These are phyloP conservation scores for Dictyostelium intermedium DNA, from an alignment of 78 protist species.

Conservation along the genomic window DNA sequence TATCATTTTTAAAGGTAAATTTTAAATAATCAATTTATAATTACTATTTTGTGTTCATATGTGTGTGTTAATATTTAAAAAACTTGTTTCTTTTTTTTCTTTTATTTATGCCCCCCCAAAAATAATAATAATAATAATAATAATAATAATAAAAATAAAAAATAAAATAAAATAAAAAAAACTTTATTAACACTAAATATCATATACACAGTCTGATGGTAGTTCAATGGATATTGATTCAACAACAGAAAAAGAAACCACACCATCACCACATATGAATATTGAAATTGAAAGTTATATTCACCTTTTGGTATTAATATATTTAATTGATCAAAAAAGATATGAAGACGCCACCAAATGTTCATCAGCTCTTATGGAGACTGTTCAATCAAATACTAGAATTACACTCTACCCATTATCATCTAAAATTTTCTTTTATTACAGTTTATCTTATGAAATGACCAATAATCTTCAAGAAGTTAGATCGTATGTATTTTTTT, in stretches of 20 bases:
- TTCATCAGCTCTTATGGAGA: slow-evolving; percentile 64
- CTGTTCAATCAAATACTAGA: slow-evolving; percentile 46
- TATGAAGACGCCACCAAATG: slow-evolving; percentile 27
- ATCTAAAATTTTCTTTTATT: slow-evolving; percentile 86
- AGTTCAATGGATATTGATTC: slow-evolving; percentile 23
- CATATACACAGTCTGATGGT: neutral
- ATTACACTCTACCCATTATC: slow-evolving; percentile 86
- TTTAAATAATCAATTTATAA: too few relatives aligned
- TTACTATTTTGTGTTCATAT: neutral
- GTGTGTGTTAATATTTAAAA: neutral
- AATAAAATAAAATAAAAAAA: neutral
- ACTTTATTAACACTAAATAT: neutral
- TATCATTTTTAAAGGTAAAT: slow-evolving; percentile 21
- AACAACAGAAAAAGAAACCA: neutral
- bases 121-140: neutral
- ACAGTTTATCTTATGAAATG: slow-evolving; percentile 75
- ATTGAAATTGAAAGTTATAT: slow-evolving; percentile 89
- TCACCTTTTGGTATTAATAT: slow-evolving; percentile 78
- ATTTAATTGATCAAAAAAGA: slow-evolving; percentile 81
- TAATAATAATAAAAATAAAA: too few relatives aligned
- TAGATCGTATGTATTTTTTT: slow-evolving; percentile 51
- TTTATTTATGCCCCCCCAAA: too few relatives aligned
- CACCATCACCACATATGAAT: neutral
- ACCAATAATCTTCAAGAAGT: slow-evolving; percentile 35
- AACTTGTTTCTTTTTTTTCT: too few relatives aligned